Evolutionary conservation across 169 alveolate genomes (phyloP).

Genomic region (Eimeria tenella): DNA sequence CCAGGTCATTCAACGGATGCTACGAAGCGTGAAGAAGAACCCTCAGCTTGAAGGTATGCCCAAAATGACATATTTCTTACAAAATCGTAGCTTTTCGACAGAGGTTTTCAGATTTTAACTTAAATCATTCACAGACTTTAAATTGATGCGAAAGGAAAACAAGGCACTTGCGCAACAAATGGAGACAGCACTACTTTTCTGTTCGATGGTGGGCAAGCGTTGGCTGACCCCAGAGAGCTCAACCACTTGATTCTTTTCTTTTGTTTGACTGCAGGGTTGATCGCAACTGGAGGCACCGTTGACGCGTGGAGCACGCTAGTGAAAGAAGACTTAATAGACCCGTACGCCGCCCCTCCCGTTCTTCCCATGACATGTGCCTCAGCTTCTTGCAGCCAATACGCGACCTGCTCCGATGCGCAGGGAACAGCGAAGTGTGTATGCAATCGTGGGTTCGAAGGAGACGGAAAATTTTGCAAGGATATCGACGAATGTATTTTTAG

Average conservation of each 20-base stretch:
- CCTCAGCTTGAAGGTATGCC: conserved; percentile 76
- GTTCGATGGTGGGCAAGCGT: no score
- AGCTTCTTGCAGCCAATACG: conserved; percentile 60
- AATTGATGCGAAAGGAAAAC: background rate
- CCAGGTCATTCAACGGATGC: conserved; percentile 78
- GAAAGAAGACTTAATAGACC: conserved; percentile 51
- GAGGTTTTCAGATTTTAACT: background rate
- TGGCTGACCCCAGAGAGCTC: no score
- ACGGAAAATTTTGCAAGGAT: conserved; percentile 78
- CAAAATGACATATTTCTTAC: background rate
- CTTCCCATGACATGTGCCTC: conserved; percentile 53
- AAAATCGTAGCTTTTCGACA: background rate
- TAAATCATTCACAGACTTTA: no score
- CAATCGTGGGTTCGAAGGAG: conserved; percentile 77
- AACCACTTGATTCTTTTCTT: background rate
- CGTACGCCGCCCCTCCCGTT: conserved; percentile 62
- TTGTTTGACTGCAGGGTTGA: background rate
- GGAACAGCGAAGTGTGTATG: conserved; percentile 72
- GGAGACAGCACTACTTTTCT: no score
- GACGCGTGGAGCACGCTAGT: conserved; percentile 69
- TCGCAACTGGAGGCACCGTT: conserved; percentile 54
- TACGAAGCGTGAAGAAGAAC: conserved; percentile 68
- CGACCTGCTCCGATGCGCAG: conserved; percentile 30
- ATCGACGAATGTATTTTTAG: conserved; percentile 81
- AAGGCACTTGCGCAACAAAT: background rate